Evolutionary conservation across 1,284 basidiomycete genomes (phyloP).

Genomic region (Leccinum subrobustum): DNA sequence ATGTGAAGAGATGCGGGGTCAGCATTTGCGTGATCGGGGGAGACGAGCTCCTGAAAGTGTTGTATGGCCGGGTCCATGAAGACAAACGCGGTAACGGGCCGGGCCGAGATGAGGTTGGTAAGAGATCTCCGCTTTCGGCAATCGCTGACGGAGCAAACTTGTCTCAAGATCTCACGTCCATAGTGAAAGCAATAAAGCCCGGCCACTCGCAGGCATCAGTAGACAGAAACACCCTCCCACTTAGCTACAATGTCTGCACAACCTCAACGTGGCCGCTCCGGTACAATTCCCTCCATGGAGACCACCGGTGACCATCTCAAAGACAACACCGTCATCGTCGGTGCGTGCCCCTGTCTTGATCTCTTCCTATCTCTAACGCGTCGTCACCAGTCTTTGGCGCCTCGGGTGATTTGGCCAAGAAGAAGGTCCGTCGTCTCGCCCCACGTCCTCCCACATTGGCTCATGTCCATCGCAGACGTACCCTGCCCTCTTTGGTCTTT

Average conservation of each 20-base stretch:
- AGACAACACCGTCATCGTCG: slow-evolving; percentile 87
- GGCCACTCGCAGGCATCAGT: not conserved
- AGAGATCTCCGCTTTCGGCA: slow-evolving; percentile 8
- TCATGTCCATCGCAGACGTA: slow-evolving; percentile 64
- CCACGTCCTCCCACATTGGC: slow-evolving; percentile 7
- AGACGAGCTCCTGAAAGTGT: slow-evolving; percentile 61
- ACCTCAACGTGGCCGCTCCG: slow-evolving; percentile 57
- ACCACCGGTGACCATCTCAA: slow-evolving; percentile 67
- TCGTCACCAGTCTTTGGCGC: slow-evolving; percentile 81
- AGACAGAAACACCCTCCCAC: not conserved
- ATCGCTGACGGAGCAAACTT: slow-evolving; percentile 18
- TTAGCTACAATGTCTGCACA: slow-evolving; percentile 37
- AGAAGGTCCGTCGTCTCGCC: slow-evolving; percentile 69
- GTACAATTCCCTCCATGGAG: slow-evolving; percentile 88
- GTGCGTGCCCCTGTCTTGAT: slow-evolving; percentile 43
- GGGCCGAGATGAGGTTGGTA: slow-evolving; percentile 10
- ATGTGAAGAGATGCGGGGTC: slow-evolving; percentile 56
- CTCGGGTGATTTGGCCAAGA: slow-evolving; percentile 98
- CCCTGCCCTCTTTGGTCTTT: slow-evolving; percentile 90
- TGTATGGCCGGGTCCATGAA: slow-evolving; percentile 49
- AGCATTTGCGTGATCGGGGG: slow-evolving; percentile 40
- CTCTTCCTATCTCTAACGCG: slow-evolving; percentile 11
- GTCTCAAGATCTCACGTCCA: slow-evolving; percentile 25
- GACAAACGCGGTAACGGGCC: slow-evolving; percentile 4
- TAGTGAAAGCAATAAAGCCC: slow-evolving; percentile 23